Evolutionary conservation across 179 eudicot genomes (phyloP).

Genomic region (Monotropa hypopitys): DNA sequence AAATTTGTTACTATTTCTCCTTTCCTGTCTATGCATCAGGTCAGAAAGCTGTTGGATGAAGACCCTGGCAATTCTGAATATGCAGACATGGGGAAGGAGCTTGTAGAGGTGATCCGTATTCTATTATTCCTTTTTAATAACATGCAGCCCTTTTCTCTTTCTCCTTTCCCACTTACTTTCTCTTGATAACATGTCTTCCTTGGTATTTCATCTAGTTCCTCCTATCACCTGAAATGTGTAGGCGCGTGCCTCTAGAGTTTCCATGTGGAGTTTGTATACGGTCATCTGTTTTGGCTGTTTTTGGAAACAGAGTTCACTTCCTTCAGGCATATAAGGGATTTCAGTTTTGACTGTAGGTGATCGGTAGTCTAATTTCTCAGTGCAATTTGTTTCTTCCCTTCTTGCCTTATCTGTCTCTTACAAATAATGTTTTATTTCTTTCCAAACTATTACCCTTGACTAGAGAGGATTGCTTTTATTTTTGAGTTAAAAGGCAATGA

Average conservation of each 20-base stretch:
- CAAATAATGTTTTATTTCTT: slow-evolving; percentile 13
- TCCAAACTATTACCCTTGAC: slow-evolving; percentile 18
- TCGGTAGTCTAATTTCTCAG: not conserved
- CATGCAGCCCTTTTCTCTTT: not conserved
- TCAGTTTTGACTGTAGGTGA: slow-evolving; percentile 10
- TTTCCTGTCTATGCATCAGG: slow-evolving; percentile 28
- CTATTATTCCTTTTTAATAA: not conserved
- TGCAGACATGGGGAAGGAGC: slow-evolving; percentile 88
- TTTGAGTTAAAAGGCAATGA: slow-evolving; percentile 30
- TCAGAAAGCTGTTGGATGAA: slow-evolving; percentile 58
- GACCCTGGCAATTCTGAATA: slow-evolving; percentile 83
- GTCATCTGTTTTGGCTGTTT: not conserved
- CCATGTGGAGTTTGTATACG: slow-evolving; percentile 11
- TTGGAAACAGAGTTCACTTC: not conserved
- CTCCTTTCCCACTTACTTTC: not conserved
- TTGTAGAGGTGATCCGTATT: slow-evolving; percentile 57
- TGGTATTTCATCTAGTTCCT: slow-evolving; percentile 6
- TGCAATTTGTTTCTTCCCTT: not conserved
- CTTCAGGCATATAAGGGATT: slow-evolving; percentile 7
- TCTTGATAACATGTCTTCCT: not conserved
- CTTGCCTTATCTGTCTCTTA: slow-evolving; percentile 1
- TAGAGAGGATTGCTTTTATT: slow-evolving; percentile 17
- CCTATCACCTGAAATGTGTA: slow-evolving; percentile 6
- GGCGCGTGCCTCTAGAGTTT: slow-evolving; percentile 9
- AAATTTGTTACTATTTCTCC: not conserved